Base-by-base conservation (phyloP, 2,329 filamentous ascomycete species). In the Conoideocrella luteorostrata region DNA sequence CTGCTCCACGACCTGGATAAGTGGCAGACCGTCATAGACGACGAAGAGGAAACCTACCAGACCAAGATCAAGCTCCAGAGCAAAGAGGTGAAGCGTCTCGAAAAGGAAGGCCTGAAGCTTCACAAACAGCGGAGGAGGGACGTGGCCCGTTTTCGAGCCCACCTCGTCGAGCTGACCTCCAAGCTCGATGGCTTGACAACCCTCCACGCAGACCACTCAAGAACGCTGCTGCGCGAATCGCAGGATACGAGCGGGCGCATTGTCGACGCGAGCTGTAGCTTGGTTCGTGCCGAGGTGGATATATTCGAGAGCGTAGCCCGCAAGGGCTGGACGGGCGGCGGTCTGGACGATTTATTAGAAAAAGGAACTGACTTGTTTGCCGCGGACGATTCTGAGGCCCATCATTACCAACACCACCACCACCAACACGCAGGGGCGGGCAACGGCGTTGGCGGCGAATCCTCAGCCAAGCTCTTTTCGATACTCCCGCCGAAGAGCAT, bases 1-100 rank as follows among this genome's bases (percentile, higher is more conserved):
- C 66, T 85, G 18, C 69, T 84, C n/a, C 79, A 84, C 63, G 81
- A 84, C 62, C 68, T 84, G 23, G 81, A 85, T 60, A 74, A 73
- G 50, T 85, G 80, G 79, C 72, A 73, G 43, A 69, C 69, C 41
- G 72, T 76, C 52, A 76, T 84, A 46, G 78, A 81, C 47, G 80
- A 84, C 52, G 81, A 84, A 56, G 76, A 82, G 55, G 73, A 77
- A 43, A 65, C 67, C 10, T 84, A 84, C 59, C 70, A 73, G 52
- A 68, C 70, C 40, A 71, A 72, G 33, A 74, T 78, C 30, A 73
- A 71, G 47, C 63, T 63, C 23, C 77, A 78, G 60, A 74, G 68
- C 50, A 70, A 65, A 45, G 81, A 84, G 62, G 83, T 85, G 52
- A 70, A 78, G 39, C 69, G 71, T 30, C 70, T 84, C 39, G 81